Conservation (phyloP, 148 eudicot genomes). For the Heliamphora exappendiculata region DNA sequence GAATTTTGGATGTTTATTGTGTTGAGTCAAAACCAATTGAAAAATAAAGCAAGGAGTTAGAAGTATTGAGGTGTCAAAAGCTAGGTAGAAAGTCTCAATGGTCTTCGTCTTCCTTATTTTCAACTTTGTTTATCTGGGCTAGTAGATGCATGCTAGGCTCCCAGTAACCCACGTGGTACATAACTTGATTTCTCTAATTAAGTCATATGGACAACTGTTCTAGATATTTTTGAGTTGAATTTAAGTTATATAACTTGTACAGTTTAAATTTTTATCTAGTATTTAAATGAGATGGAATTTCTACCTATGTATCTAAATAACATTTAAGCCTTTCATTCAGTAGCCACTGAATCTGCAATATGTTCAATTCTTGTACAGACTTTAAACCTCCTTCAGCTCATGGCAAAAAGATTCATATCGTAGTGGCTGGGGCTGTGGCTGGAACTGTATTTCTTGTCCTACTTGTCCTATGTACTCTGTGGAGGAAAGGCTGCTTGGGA, state of each 20-base stretch:
- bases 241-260: neutral
- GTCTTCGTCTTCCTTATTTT: neutral
- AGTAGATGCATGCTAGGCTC: neutral
- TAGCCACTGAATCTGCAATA: constrained; percentile 3
- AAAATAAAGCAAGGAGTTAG: neutral
- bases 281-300: neutral
- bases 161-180: neutral
- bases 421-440: constrained; percentile 23
- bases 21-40: neutral
- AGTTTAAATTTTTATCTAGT: neutral
- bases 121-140: neutral
- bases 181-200: neutral
- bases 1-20: neutral
- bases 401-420: constrained; percentile 14
- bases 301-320: neutral
- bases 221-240: neutral
- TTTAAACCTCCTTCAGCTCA: constrained; percentile 28
- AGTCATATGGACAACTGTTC: neutral
- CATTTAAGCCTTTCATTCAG: neutral
- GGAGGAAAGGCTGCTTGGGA: constrained; percentile 37
- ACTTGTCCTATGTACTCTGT: constrained; percentile 26
- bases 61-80: neutral
- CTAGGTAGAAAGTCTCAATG: neutral
- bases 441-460: constrained; percentile 30
- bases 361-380: constrained; percentile 21